These are phyloP conservation scores for Aaosphaeria pasadenensis DNA, from an alignment of 2,329 filamentous ascomycete genomes.

Conservation along the genomic window DNA sequence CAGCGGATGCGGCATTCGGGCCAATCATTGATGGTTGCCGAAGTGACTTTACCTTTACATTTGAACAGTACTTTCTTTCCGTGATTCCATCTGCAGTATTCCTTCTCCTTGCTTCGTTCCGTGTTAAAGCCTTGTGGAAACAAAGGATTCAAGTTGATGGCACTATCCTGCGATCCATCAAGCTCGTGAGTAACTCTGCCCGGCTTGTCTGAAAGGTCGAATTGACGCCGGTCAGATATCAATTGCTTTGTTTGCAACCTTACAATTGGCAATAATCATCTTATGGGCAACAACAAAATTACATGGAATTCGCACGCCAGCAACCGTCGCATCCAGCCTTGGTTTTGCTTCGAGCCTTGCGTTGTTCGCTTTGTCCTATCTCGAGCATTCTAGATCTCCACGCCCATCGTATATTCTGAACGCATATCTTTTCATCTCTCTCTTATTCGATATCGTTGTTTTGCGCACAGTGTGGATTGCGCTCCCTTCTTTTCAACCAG, in stretches of 20 bases:
- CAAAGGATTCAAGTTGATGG: slow-evolving; percentile 1
- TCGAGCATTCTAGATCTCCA: slow-evolving; percentile 7
- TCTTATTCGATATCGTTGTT: slow-evolving; percentile 7
- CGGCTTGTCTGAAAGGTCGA: neutral
- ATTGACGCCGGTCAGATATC: slow-evolving; percentile 1
- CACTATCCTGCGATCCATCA: slow-evolving; percentile 1
- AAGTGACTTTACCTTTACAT: slow-evolving; percentile 49
- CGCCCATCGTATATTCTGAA: slow-evolving; percentile 5
- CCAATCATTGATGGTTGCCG: slow-evolving; percentile 48
- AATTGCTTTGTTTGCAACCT: slow-evolving; percentile 2
- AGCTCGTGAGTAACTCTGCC: slow-evolving; percentile 2
- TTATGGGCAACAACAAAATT: slow-evolving; percentile 3
- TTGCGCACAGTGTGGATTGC: slow-evolving; percentile 7
- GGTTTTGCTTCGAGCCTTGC: slow-evolving; percentile 3
- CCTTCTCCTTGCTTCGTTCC: slow-evolving; percentile 2
- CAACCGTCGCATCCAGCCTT: slow-evolving; percentile 2
- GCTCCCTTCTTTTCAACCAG: neutral
- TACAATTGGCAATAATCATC: slow-evolving; percentile 4
- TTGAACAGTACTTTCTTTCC: slow-evolving; percentile 49
- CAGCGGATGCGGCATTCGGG: slow-evolving; percentile 32
- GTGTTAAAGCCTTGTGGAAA: slow-evolving; percentile 2
- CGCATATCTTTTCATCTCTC: slow-evolving; percentile 7
- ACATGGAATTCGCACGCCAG: slow-evolving; percentile 1
- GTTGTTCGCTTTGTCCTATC: slow-evolving; percentile 3
- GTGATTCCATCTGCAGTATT: slow-evolving; percentile 35